Conservation (phyloP, 768 basidiomycete genomes). For the Suillus placidus region DNA sequence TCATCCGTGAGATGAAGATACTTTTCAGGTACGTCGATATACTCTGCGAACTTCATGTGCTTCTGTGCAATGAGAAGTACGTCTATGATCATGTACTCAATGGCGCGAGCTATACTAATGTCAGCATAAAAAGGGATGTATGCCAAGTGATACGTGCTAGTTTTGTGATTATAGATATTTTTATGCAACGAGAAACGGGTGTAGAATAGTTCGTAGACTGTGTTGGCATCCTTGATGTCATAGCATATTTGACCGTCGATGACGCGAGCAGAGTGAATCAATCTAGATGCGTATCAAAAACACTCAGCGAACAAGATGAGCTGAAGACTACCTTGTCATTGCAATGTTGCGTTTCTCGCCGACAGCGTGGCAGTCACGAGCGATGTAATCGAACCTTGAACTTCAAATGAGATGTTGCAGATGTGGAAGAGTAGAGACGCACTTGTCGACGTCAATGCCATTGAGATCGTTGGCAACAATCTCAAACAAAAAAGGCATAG, state of each 20-base stretch:
- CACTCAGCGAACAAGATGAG: not conserved
- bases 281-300: slow-evolving; percentile 39
- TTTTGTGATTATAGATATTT: slow-evolving; percentile 80
- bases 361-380: slow-evolving; percentile 71
- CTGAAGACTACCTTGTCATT: slow-evolving; percentile 41
- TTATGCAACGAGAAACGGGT: slow-evolving; percentile 83
- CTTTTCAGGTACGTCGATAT: slow-evolving; percentile 56
- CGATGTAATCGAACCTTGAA: slow-evolving; percentile 78
- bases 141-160: slow-evolving; percentile 43
- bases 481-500: slow-evolving; percentile 79
- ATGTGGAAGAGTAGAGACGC: slow-evolving; percentile 6
- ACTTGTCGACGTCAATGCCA: slow-evolving; percentile 90
- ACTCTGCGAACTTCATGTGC: slow-evolving; percentile 57
- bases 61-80: slow-evolving; percentile 72
- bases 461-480: slow-evolving; percentile 84
- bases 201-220: slow-evolving; percentile 72
- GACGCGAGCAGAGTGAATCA: slow-evolving; percentile 76
- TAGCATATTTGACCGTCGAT: slow-evolving; percentile 78
- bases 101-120: slow-evolving; percentile 57
- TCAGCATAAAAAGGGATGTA: not conserved
- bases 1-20: slow-evolving; percentile 72
- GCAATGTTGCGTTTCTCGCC: slow-evolving; percentile 62
- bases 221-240: slow-evolving; percentile 78
- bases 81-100: slow-evolving; percentile 87
- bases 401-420: not conserved